Percentiles rank a stretch among this genome's conserved stretches.
These are phyloP conservation scores for Scutellaria baicalensis DNA, from an alignment of 257 asterid genomes.

Conservation along the genomic window DNA sequence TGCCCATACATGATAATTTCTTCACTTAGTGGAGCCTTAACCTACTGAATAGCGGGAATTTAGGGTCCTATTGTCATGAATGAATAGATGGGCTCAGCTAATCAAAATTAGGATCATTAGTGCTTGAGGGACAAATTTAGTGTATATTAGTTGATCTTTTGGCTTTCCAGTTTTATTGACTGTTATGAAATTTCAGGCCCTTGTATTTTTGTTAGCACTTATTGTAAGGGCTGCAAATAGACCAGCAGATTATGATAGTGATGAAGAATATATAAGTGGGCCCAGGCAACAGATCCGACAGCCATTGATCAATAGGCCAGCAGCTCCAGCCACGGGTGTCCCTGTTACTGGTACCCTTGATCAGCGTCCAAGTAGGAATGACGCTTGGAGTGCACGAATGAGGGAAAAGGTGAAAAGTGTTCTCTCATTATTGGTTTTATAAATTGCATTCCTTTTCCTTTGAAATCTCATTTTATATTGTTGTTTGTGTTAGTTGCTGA, in stretches of 20 bases:
- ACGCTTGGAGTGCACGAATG: constrained; percentile 99
- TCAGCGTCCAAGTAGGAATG: constrained; percentile 85
- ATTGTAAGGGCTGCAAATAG: constrained; percentile 80
- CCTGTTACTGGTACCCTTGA: constrained; percentile 73
- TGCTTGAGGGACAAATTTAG: background rate
- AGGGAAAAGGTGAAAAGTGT: constrained; percentile 72
- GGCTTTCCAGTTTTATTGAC: background rate
- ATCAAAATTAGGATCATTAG: background rate
- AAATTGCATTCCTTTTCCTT: background rate
- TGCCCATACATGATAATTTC: background rate
- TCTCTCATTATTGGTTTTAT: background rate
- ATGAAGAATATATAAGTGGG: constrained; percentile 74
- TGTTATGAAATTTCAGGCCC: constrained; percentile 56
- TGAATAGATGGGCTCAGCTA: background rate
- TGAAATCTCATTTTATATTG: background rate
- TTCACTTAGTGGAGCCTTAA: constrained; percentile 4
- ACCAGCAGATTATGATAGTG: constrained; percentile 94
- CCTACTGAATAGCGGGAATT: background rate
- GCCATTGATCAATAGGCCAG: constrained; percentile 60
- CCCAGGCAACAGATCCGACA: constrained; percentile 90
- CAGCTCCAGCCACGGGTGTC: constrained; percentile 68
- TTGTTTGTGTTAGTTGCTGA: background rate
- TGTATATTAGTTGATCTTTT: background rate
- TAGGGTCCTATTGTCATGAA: background rate
- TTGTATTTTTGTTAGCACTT: constrained; percentile 83